Base-by-base conservation (phyloP, 495 filamentous ascomycete species). In the Astrothelium macrocarpum region DNA sequence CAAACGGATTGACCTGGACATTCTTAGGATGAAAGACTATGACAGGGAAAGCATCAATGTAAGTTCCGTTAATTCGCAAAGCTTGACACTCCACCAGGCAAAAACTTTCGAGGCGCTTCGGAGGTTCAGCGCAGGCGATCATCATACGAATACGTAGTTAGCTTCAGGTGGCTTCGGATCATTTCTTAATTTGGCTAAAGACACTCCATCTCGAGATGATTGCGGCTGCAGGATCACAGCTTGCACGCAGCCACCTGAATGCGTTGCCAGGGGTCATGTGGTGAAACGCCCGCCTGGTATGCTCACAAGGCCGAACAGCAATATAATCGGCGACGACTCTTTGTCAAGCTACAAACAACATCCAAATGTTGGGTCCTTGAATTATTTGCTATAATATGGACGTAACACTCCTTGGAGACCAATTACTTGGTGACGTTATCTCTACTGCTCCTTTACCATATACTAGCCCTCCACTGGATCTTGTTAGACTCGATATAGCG, bases 391-490 rank as follows among this genome's bases (percentile, higher is more conserved):
- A 10, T 25, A 29, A 16, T 29, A 56, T 56, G 49, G 49, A 56
- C 25, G 49, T 56, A 28, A 56, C 49, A 16, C 49, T 56, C 29
- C 49, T 56, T 26, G 49, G 49, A 56, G 49, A 56, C 49, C 49
- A 56, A 25, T 56, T 56, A 56, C 49, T 56, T 9, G 49, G 49
- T 56, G 49, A 56, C 25, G 0, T 29, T 29, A 56, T 56, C 49
- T 56, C 49, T 0, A 56, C 25, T 29, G 49, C 49, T n/a, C 49
- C 49, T 16, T 25, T 56, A 11, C 59, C 59, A 20, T 60, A 60
- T 26, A 60, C 59, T 1, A 43, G 59, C 36, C 36, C 26, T 36
- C 59, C 59, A 1, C 59, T 60, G 11, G 36, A 60, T 12, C 59
- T 60, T 16, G 31, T 60, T 12, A n/a, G 59, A 12, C 14, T 36